Evolutionary conservation across 441 rosid species (phyloP).

Genomic region (Francoa sonchifolia): DNA sequence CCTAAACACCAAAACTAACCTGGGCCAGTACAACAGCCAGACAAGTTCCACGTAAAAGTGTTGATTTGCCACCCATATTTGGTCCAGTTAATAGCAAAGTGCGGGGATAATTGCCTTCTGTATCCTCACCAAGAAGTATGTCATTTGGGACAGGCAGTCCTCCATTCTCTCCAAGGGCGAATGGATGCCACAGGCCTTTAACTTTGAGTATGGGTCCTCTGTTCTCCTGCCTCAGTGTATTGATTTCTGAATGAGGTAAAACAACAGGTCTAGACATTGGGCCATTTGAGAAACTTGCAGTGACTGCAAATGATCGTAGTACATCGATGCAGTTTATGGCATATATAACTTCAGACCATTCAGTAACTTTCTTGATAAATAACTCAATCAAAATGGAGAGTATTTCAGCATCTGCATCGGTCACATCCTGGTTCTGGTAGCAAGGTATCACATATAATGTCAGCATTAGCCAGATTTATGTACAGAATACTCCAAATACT

Average conservation of each 20-base stretch:
- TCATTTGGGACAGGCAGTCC: constrained; percentile 75
- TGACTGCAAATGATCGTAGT: constrained; percentile 60
- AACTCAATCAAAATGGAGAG: constrained; percentile 66
- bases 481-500: no score
- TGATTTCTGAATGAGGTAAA: constrained; percentile 34
- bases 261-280: constrained; percentile 57
- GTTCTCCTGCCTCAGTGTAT: constrained; percentile 19
- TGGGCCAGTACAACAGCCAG: constrained; percentile 82
- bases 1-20: constrained; percentile 32
- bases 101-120: constrained; percentile 35
- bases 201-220: constrained; percentile 57
- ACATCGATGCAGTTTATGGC: constrained; percentile 72
- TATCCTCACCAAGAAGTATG: constrained; percentile 56
- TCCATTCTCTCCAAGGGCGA: constrained; percentile 62
- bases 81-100: constrained; percentile 88
- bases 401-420: constrained; percentile 72
- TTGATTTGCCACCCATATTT: constrained; percentile 98
- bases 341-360: constrained; percentile 68
- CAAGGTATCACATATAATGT: constrained; percentile 15
- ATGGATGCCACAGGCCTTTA: constrained; percentile 90
- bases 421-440: constrained; percentile 59
- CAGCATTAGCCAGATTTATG: constrained; percentile 11
- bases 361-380: constrained; percentile 59
- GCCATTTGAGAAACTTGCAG: constrained; percentile 51
- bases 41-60: constrained; percentile 87